Evolutionary conservation across 2,329 filamentous ascomycete genomes (phyloP).

Genomic region (Claviceps arundinis): DNA sequence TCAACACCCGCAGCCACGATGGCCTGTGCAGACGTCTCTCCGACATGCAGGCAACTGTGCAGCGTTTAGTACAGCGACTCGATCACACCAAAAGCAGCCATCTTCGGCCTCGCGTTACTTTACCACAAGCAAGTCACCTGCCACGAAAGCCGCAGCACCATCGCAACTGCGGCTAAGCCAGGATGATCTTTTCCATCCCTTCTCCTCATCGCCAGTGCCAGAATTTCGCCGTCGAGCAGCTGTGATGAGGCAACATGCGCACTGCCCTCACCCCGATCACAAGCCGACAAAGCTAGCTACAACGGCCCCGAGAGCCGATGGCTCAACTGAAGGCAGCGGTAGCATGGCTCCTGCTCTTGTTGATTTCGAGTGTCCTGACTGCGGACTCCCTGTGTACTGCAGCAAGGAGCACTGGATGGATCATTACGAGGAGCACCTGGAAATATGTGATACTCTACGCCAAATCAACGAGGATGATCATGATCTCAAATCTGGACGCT

Average conservation of each 20-base stretch:
- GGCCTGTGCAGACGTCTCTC: constrained; percentile 13
- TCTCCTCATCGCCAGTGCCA: constrained; percentile 75
- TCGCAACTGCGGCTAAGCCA: constrained; percentile 37
- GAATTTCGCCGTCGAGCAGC: constrained; percentile 78
- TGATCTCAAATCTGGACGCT: constrained; percentile 76
- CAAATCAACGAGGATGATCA: constrained; percentile 98
- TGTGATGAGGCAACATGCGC: constrained; percentile 85
- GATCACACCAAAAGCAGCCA: constrained; percentile 7
- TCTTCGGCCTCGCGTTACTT: constrained; percentile 15
- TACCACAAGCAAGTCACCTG: constrained; percentile 15
- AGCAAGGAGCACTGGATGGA: constrained; percentile 91
- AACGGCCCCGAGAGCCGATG: constrained; percentile 51
- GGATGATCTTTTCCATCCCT: constrained; percentile 87
- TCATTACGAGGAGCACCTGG: constrained; percentile 83
- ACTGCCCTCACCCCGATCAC: constrained; percentile 85
- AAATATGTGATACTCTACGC: constrained; percentile 80
- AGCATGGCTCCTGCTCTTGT: constrained; percentile 64
- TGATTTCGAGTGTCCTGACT: constrained; percentile 90
- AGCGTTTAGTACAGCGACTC: constrained; percentile 8
- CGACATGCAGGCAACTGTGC: constrained; percentile 14
- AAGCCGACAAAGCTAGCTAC: constrained; percentile 57
- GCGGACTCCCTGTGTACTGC: constrained; percentile 86
- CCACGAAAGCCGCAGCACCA: constrained; percentile 16
- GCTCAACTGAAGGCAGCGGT: constrained; percentile 40
- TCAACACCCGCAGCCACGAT: constrained; percentile 15